These are phyloP conservation scores for Aspergillus sojae DNA, from an alignment of 2,329 filamentous ascomycete species.

Conservation along the genomic window DNA sequence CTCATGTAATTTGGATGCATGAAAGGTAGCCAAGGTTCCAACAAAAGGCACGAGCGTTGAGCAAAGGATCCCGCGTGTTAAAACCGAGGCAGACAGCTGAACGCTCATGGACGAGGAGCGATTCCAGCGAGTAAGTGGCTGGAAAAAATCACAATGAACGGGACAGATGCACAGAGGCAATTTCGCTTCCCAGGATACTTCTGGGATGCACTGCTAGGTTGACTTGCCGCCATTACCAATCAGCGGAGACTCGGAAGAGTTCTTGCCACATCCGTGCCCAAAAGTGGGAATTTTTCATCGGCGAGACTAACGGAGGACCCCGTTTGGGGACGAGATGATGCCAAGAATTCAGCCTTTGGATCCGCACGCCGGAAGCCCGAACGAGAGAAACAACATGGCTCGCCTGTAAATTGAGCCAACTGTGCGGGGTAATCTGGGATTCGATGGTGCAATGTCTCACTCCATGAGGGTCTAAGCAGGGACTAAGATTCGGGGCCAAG, in stretches of 20 bases:
- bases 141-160: neutral
- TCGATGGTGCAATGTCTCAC: constrained; percentile 14
- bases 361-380: neutral
- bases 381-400: neutral
- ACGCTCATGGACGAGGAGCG: neutral
- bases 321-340: neutral
- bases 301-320: neutral
- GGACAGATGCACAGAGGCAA: neutral
- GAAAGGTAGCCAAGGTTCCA: neutral
- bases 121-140: neutral
- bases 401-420: neutral
- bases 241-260: neutral
- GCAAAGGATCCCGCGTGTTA: neutral
- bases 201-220: neutral
- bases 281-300: neutral
- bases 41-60: neutral
- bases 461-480: constrained; percentile 3
- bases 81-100: neutral
- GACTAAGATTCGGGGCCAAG: constrained; percentile 1
- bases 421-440: constrained; percentile 10
- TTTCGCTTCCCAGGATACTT: neutral
- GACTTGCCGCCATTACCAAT: neutral
- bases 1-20: neutral
- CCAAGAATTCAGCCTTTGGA: neutral
- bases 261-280: neutral